phyloP scores from a whole-genome alignment of 805 yeast genomes.

The Cyberlindnera veronae region DNA sequence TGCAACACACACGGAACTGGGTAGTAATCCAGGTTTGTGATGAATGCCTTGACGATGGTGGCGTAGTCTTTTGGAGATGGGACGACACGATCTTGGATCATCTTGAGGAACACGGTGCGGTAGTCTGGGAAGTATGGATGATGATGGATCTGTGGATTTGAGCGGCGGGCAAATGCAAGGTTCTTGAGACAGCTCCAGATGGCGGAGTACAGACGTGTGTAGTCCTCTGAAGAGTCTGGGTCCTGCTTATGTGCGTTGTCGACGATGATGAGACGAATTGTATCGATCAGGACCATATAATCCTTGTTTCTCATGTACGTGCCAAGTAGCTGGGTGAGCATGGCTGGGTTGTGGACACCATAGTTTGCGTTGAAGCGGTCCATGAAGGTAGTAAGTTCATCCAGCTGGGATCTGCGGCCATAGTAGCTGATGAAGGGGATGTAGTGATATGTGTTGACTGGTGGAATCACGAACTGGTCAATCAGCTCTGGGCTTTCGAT shows the following conservation, averaged over 20 bases:
- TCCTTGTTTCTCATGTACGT: slow-evolving; percentile 30
- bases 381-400: slow-evolving; percentile 30
- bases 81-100: slow-evolving; percentile 24
- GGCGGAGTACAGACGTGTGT: slow-evolving; percentile 27
- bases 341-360: slow-evolving; percentile 32
- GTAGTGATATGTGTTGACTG: slow-evolving; percentile 40
- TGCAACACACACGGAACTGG: slow-evolving; percentile 23
- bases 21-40: slow-evolving; percentile 15
- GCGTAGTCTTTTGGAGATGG: slow-evolving; percentile 22
- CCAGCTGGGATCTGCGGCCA: slow-evolving; percentile 25
- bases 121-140: slow-evolving; percentile 16
- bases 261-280: slow-evolving; percentile 31
- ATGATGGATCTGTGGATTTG: neutral
- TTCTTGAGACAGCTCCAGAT: slow-evolving; percentile 31
- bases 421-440: slow-evolving; percentile 36
- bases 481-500: slow-evolving; percentile 13
- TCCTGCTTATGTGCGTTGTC: slow-evolving; percentile 20
- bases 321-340: slow-evolving; percentile 37
- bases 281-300: slow-evolving; percentile 30
- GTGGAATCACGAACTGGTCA: slow-evolving; percentile 28
- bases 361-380: slow-evolving; percentile 29
- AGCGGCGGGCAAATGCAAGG: slow-evolving; percentile 9
- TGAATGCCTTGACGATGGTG: slow-evolving; percentile 18
- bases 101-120: slow-evolving; percentile 23
- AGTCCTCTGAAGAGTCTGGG: slow-evolving; percentile 5